Percentiles rank a stretch among this genome's conserved stretches.
These are phyloP conservation scores for Oryza meridionalis DNA, from an alignment of 176 grass and related monocot species.

Conservation along the genomic window DNA sequence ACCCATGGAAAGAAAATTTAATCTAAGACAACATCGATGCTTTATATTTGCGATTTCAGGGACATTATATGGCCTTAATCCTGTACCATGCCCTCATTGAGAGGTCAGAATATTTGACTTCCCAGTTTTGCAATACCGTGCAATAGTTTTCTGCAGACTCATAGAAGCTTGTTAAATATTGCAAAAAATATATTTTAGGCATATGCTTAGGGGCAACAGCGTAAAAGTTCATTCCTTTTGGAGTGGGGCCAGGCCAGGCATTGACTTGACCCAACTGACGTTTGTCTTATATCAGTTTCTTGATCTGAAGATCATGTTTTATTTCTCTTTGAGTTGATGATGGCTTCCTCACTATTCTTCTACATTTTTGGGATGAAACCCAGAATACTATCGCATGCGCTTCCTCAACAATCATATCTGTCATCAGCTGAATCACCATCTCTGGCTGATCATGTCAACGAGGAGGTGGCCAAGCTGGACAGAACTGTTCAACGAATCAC, in stretches of 20 bases:
- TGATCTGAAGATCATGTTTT: neutral
- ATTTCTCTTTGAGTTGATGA: neutral
- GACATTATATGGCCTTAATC: no score
- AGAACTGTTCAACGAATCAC: neutral
- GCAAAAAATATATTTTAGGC: no score
- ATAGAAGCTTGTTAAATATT: no score
- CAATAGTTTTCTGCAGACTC: no score
- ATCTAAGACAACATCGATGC: no score
- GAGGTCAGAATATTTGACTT: no score
- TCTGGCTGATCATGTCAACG: neutral
- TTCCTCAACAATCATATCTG: neutral
- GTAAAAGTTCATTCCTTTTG: neutral
- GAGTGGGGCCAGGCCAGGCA: neutral
- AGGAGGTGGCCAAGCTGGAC: slow-evolving; percentile 11
- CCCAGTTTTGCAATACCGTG: no score
- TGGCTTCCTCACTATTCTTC: neutral
- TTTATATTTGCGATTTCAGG: no score
- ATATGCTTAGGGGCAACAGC: no score
- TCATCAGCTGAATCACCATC: neutral
- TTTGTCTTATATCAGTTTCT: neutral
- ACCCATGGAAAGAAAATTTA: no score
- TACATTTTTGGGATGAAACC: neutral
- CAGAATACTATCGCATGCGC: neutral
- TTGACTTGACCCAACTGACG: slow-evolving; percentile 6
- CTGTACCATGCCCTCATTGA: no score